Evolutionary conservation across 371 early-diverging fungal genomes (phyloP), one percentile per base, ranked within the genome.

Genomic region (Polyrhizophydium stewartii): DNA sequence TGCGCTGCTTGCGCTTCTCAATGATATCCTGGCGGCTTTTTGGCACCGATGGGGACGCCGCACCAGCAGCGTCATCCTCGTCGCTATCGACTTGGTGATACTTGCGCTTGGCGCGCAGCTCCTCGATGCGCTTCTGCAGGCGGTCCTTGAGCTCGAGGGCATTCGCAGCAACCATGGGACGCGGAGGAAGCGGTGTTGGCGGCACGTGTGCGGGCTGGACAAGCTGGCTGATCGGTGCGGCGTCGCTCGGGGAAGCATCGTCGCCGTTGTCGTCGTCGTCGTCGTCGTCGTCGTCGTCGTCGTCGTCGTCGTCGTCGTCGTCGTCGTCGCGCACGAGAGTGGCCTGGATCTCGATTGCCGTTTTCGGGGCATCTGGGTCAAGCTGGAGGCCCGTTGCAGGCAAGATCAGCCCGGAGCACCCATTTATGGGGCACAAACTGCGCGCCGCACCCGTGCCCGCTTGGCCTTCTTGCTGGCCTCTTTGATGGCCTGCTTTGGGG

Each of bases 401-500:
- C 35, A 3, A 35, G 3, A 3, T 13, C 3, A 35, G 35, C 35
- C 35, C 35, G 13, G 35, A 35, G 35, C 35, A 35, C 35, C 3
- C 13, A 13, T 35, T n/a, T n/a, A 35, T 35, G 7, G 3, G 35
- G 35, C 35, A 35, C 3, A 3, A 35, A 13, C 35, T 7, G 35
- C 35, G 7, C 3, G 3, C 7, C 35, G 10, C 72, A 86, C 85
- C 79, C 88, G 87, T 30, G 81, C 79, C 70, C 86, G 88, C 73
- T 87, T 87, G 24, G 91, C 91, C 63, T 88, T 87, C 71, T 86
- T 88, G 55, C 87, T 79, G 25, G 81, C 83, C 56, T 89, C 89
- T 73, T 90, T 90, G 62, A 87, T 77, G 30, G 78, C 85, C 71
- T 88, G 88, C 64, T 90, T 89, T 27, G 90, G 89, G 43, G 88